Base-by-base conservation (phyloP, 2,329 filamentous ascomycete species). In the Alternaria burnsii region DNA sequence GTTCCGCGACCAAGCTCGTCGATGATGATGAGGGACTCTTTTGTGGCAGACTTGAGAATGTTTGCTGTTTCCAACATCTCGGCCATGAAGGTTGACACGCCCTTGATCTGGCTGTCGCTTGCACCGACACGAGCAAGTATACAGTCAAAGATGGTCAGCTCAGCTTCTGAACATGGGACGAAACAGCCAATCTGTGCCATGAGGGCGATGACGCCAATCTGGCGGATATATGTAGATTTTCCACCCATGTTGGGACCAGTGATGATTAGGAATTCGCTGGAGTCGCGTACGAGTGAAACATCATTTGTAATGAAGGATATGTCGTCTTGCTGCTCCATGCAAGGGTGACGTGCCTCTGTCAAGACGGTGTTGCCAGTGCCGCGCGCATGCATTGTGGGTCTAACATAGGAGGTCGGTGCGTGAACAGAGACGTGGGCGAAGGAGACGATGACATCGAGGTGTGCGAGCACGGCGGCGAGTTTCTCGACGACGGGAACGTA, bases 41-140 rank as follows among this genome's bases (percentile, higher is more conserved):
- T 88, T 0, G 95, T 99, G 2, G 95, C 95, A 0, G 93, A 96
- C 81, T 98, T 98, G 74, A 99, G 89, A 67, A 99, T 99, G 77
- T 98, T 98, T 68, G 95, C 93, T 1, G 95, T 99, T 78, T 99
- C 95, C 22, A 99, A 87, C 95, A 99, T 99, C 82, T 99, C 95
- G 2, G 95, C 95, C 96, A 99, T 99, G 79, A 99, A 99, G 0
- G 95, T 99, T 4, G 93, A 97, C 2, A 99, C 95, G 36, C 95
- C 95, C 81, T 98, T 98, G 65, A 99, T 89, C 79, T 98, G 95
- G 7, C 92, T 97, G 80, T 99, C 96, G 70, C 91, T 95, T 7
- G 95, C 96, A 42, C 96, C 95, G 0, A 99, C 95, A 70, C 95
- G 91, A 0, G 96, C 95, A 40, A 99, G 90, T 63, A 99, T 97